Conservation (phyloP, 257 asterid genomes). For the Nemophila menziesii region DNA sequence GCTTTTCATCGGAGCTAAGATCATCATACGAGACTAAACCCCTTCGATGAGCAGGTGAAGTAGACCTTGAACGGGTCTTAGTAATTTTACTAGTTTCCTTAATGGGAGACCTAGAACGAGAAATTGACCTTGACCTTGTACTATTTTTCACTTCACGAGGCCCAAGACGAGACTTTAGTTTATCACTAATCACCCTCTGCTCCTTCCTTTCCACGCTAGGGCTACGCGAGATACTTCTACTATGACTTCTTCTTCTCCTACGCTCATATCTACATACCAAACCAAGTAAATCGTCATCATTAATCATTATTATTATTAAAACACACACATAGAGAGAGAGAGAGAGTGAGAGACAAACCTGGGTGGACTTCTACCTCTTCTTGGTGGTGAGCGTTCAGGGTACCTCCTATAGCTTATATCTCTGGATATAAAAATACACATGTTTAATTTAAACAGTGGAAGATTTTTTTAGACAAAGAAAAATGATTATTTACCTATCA, state of each 20-base stretch:
- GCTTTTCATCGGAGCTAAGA: constrained; percentile 45
- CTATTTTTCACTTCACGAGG: constrained; percentile 28
- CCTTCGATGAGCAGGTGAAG: constrained; percentile 45
- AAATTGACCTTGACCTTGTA: constrained; percentile 41
- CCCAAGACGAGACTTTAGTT: constrained; percentile 78
- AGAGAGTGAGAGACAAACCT: constrained; percentile 33
- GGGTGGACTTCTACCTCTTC: constrained; percentile 81
- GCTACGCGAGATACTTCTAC: constrained; percentile 63
- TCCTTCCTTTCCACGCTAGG: constrained; percentile 61
- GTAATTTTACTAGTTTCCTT: constrained; percentile 28
- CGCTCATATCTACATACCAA: constrained; percentile 39
- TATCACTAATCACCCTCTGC: constrained; percentile 43
- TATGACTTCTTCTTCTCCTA: constrained; percentile 56
- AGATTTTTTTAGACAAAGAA: background rate
- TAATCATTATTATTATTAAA: too few relatives aligned
- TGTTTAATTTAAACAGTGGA: constrained; percentile 1
- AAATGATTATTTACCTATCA: constrained; percentile 41
- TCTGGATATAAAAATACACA: constrained; percentile 22
- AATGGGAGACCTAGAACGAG: constrained; percentile 41
- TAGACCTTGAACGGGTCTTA: constrained; percentile 35
- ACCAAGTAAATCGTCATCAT: too few relatives aligned
- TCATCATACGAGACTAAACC: constrained; percentile 80
- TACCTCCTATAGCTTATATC: constrained; percentile 53
- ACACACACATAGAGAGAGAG: background rate
- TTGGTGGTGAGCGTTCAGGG: constrained; percentile 55